A percentile compares a stretch with the other conserved stretches of the same genome.
Evolutionary conservation across 2,329 filamentous ascomycete species (phyloP).

Genomic region (Fusarium nodosum): DNA sequence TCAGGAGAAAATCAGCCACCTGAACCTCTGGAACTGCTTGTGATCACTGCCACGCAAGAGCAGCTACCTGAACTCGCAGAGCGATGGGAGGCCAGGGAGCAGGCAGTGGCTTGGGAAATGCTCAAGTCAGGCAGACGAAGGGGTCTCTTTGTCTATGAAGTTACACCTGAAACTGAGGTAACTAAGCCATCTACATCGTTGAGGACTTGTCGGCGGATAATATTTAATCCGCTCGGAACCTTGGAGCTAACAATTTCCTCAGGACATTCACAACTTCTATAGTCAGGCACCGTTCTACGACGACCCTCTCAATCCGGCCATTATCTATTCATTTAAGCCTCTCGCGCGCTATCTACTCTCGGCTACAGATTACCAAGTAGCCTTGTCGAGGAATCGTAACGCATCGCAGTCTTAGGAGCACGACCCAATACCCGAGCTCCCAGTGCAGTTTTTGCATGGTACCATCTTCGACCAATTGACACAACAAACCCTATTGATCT

Average conservation of each 20-base stretch:
- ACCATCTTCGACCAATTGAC: background rate
- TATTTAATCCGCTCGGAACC: conserved; percentile 27
- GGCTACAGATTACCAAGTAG: background rate
- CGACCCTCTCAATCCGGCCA: conserved; percentile 18
- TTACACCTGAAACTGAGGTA: background rate
- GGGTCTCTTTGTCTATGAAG: conserved; percentile 23
- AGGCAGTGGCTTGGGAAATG: background rate
- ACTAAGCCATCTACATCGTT: background rate
- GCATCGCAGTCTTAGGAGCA: background rate
- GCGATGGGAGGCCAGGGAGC: background rate
- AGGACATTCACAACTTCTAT: conserved; percentile 33
- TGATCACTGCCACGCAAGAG: background rate
- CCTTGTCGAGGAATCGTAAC: too few species aligned
- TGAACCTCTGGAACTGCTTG: background rate
- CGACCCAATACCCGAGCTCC: background rate
- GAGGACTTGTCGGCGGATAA: conserved; percentile 1
- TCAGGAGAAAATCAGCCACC: background rate
- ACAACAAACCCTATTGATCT: background rate
- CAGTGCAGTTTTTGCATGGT: background rate
- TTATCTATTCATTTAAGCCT: background rate
- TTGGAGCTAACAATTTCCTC: conserved; percentile 41
- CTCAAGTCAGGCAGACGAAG: background rate
- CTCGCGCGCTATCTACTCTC: background rate
- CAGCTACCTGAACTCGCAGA: background rate
- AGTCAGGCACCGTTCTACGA: background rate